Evolutionary conservation across 2,329 filamentous ascomycete genomes (phyloP), one percentile per base, ranked within the genome.

Genomic region (Pleoardoris graminearum): DNA sequence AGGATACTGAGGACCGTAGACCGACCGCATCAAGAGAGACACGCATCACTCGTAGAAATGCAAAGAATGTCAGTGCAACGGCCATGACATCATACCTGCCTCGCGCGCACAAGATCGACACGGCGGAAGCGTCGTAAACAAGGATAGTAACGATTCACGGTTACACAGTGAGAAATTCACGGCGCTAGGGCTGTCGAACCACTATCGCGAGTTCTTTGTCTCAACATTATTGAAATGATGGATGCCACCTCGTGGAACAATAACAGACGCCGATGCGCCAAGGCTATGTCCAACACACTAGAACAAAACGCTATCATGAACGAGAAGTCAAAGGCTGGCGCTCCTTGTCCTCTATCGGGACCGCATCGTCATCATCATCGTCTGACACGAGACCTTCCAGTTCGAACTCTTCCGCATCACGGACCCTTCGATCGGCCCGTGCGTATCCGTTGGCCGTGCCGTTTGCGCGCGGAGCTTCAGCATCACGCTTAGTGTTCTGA

Each of bases 371-470:
- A 16, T 95, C 91, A 16, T 95, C 91, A 38, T 96, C 92, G 52
- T 36, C 33, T n/a, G 89, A 94, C 71, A 92, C 92, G 33, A 99
- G 76, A 0, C 90, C 93, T 54, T 94, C 91, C 1, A 99, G 80
- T 75, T 97, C 94, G 70, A 96, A 99, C 63, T 96, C 91, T 69
- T 97, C 88, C 0, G 90, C 92, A 68, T 96, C 92, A 25, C 84
- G 81, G 32, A 93, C 79, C 55, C 84, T 84, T 10, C 79, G 77
- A 21, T 84, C 82, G 37, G 81, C 80, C 59, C 74, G 60, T 70
- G 73, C 70, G 56, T 81, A 78, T 1, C 70, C 68, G 35, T 69
- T 70, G 6, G 63, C 53, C 27, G 59, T 43, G 23, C 67, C 63
- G 44, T 71, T 72, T 11, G 37, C 58, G 25, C 54, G 72, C 51